Percentiles rank a stretch among this genome's conserved stretches.
These are phyloP conservation scores for Aegilops bicornis DNA, from an alignment of 176 grass and related monocot species.

Conservation along the genomic window DNA sequence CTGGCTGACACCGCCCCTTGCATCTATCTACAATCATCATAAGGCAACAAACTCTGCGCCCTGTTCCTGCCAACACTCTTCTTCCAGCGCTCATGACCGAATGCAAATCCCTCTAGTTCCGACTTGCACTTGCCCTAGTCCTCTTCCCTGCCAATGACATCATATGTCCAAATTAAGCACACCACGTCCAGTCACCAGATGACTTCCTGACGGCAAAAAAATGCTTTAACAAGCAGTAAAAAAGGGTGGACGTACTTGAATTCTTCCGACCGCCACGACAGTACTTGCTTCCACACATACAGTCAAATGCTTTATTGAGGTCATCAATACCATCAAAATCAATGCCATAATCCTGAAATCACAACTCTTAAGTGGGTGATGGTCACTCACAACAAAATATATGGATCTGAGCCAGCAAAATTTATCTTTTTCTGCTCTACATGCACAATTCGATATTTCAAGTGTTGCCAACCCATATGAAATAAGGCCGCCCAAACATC, in stretches of 20 bases:
- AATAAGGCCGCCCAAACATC: neutral
- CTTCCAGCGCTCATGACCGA: neutral
- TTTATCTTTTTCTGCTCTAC: neutral
- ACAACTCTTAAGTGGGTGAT: neutral
- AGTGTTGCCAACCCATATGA: neutral
- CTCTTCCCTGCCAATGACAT: constrained; percentile 35
- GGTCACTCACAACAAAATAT: neutral
- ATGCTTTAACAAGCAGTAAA: neutral
- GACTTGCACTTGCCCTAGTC: constrained; percentile 2
- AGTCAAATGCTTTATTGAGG: constrained; percentile 25
- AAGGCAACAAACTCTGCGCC: too few relatives aligned
- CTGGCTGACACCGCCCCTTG: neutral
- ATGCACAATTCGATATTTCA: neutral
- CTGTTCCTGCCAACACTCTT: neutral
- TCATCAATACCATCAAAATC: constrained; percentile 20
- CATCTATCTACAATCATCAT: neutral
- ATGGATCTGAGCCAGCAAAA: neutral
- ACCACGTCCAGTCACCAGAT: neutral
- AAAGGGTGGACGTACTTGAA: constrained; percentile 23
- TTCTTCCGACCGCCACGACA: constrained; percentile 26
- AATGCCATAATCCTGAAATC: constrained; percentile 43
- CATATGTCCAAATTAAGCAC: neutral
- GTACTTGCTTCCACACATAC: constrained; percentile 37
- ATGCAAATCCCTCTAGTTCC: neutral
- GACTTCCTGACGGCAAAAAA: neutral